Percentiles rank a stretch among this genome's conserved stretches.
phyloP scores from a whole-genome alignment of 805 yeast species.

The Barnettozyma salicaria region DNA sequence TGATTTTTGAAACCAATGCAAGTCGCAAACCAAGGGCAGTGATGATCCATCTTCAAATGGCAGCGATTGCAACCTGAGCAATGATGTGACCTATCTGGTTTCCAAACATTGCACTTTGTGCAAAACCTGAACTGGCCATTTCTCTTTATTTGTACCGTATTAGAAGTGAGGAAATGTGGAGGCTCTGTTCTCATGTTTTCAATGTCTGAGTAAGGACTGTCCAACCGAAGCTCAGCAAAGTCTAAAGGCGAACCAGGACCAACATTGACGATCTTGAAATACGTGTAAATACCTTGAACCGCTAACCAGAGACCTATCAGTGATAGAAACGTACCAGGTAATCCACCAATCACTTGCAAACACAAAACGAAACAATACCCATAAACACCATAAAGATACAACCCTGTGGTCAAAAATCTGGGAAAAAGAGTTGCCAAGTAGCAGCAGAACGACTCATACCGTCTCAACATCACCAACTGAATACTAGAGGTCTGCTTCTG shows the following conservation, averaged over 20 bases:
- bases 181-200: constrained; percentile 29
- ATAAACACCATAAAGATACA: constrained; percentile 44
- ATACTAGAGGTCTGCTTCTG: too few relatives aligned
- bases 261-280: constrained; percentile 42
- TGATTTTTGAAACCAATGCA: constrained; percentile 84
- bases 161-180: constrained; percentile 36
- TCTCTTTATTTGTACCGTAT: constrained; percentile 40
- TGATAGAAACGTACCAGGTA: constrained; percentile 18
- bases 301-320: constrained; percentile 29
- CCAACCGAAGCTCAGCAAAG: constrained; percentile 37
- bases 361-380: constrained; percentile 30
- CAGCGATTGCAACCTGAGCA: constrained; percentile 69
- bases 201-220: constrained; percentile 17
- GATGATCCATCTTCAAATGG: constrained; percentile 86
- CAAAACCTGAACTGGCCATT: constrained; percentile 69
- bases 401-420: constrained; percentile 36
- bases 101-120: constrained; percentile 61
- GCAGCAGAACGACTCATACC: constrained; percentile 29
- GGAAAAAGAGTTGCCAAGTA: constrained; percentile 41
- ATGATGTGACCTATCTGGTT: constrained; percentile 86
- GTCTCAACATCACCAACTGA: constrained; percentile 3
- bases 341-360: constrained; percentile 15
- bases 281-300: constrained; percentile 40
- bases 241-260: constrained; percentile 70
- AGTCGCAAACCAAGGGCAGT: constrained; percentile 89